Evolutionary conservation across 305 asterid genomes (phyloP), one percentile per base, ranked within the genome.

Genomic region (Solanum aculeatissimum): DNA sequence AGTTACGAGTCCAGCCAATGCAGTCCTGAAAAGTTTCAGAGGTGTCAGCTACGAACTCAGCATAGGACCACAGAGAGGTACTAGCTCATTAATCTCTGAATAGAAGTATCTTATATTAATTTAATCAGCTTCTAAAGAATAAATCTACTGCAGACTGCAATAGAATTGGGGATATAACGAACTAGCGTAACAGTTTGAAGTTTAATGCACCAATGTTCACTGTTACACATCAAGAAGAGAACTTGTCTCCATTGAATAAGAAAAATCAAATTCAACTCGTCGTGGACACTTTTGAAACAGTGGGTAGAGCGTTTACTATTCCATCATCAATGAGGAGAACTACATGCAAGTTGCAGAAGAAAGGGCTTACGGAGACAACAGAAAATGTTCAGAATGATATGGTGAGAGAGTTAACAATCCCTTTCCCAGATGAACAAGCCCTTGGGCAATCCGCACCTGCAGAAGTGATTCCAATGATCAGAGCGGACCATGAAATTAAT

Each of bases 371-470:
- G 98, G 98, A 49, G 99, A 95, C 85, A 94, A 27, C 70, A 95
- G 87, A 51, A 91, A 93, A 43, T 93, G 93, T 86, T 97, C 98
- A 55, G 98, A 95, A 86, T 97, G 99, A 86, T 94, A 95, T 7
- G 98, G 99, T 53, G 97, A 91, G 79, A 97, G 96, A 2, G 99
- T 95, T 89, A 97, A 83, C 89, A 97, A 87, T 53, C 99, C 98
- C 85, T 97, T 97, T 66, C 99, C 99, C 86, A 95, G 75, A 89
- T 95, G 98, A 62, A 93, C 98, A 82, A 97, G 95, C 85, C 98
- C 98, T 89, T 97, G 98, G 85, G 99, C 99, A 81, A 97, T 92
- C 82, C 98, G 94, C 32, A 95, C 99, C 99, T 97, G 93, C 87
- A 89, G 47, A 84, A 85, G 69, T 72, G 54, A 49, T 25, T 53